Base-by-base conservation (phyloP, 352 stramenopile species). In the Phytopythium helicoides region DNA sequence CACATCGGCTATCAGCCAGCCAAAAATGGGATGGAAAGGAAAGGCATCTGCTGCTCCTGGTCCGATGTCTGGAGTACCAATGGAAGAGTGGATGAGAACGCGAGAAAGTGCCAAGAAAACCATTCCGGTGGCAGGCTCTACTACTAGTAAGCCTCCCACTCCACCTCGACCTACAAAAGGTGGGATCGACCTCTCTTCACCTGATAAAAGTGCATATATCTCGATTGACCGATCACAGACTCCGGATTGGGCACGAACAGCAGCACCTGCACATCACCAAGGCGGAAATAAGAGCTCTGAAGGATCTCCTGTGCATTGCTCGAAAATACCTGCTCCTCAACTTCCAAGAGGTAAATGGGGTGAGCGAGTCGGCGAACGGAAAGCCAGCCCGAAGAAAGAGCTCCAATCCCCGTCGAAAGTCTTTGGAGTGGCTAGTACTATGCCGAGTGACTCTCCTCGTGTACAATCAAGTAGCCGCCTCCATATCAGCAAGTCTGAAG, bases 71-170 rank as follows among this genome's bases (percentile, higher is more conserved):
- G 70, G 70, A 35, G 68, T 82, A 0, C 69, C 72, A 4, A 85
- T 88, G 58, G 81, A 88, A 37, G 70, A 87, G 1, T 92, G 81
- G 81, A 92, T 92, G 78, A 47, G 65, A 33, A 92, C 78, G 9
- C 73, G 74, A n/a, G 54, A 69, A 11, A 73, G 70, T 6, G 75
- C 75, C 19, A 87, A 75, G 52, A 70, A 68, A 35, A 74, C 73
- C 4, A 56, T 76, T n/a, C 19, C 62, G 28, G 58, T 78, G 3
- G 33, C 41, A n/a, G 55, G 67, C 18, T 12, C n/a, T 22, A 15
- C n/a, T 22, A 15, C 18, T 16, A 44, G 28, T 33, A 33, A 33
- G 28, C 28, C 28, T 33, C 28, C 5, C 28, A 33, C 41, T n/a
- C 15, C 34, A 45, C 3, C n/a, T 8, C 25, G 12, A 11, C 25